These are phyloP conservation scores for Tuber borchii DNA, from an alignment of 495 filamentous ascomycete genomes.

Conservation along the genomic window DNA sequence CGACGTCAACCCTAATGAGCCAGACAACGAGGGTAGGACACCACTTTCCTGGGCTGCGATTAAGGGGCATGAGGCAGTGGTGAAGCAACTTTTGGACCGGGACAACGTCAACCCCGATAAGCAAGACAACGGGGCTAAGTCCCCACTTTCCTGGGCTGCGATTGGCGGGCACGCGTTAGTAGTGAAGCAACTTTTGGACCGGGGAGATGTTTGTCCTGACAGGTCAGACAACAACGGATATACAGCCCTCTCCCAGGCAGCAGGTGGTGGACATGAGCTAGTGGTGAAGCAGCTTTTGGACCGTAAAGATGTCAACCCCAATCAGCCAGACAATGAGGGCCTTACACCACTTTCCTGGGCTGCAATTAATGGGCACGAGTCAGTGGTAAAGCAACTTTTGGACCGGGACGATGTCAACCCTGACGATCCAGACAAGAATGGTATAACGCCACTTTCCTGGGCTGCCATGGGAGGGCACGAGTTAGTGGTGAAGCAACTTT, in stretches of 20 bases:
- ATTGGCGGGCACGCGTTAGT: not conserved
- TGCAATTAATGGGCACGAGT: not conserved
- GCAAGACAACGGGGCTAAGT: not conserved
- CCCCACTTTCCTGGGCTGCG: not conserved
- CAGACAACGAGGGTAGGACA: not conserved
- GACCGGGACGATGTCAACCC: not conserved
- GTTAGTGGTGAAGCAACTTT: too few species aligned
- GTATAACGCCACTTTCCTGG: too few species aligned
- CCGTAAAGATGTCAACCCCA: not conserved
- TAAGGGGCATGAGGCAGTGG: not conserved
- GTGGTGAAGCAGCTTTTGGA: not conserved
- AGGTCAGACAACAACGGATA: not conserved
- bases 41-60: not conserved
- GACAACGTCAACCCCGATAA: not conserved
- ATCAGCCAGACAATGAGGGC: not conserved
- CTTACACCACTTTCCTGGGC: not conserved
- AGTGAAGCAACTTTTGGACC: not conserved
- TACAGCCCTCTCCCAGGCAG: not conserved
- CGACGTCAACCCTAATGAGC: not conserved
- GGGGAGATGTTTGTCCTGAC: not conserved
- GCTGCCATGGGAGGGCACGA: not conserved
- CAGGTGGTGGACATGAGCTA: not conserved
- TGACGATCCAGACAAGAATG: not conserved
- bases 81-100: not conserved
- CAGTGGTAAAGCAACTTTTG: not conserved